Conservation (phyloP, 805 yeast genomes). For the Candida tammaniensis region DNA sequence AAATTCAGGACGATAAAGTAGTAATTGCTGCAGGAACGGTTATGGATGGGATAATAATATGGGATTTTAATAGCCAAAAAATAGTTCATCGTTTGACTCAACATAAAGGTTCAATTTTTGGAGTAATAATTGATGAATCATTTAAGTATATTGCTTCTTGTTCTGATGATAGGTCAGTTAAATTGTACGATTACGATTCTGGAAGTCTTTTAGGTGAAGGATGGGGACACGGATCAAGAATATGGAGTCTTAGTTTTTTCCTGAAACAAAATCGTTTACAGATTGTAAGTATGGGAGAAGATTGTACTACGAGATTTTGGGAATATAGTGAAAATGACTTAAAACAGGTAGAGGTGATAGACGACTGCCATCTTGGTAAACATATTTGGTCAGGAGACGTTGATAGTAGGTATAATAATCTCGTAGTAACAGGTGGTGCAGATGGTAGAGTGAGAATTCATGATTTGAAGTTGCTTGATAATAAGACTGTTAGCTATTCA, state of each 20-base stretch:
- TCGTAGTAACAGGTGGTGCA: conserved; percentile 87
- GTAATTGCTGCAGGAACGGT: conserved; percentile 89
- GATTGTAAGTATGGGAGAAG: conserved; percentile 77
- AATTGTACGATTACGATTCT: conserved; percentile 60
- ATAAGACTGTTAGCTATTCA: conserved; percentile 17
- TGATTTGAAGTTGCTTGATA: conserved; percentile 37
- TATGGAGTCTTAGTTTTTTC: conserved; percentile 75
- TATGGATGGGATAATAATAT: conserved; percentile 78
- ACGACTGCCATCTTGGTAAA: conserved; percentile 74
- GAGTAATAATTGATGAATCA: conserved; percentile 58
- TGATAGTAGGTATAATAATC: conserved; percentile 32
- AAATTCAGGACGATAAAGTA: conserved; percentile 40
- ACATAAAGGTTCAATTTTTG: conserved; percentile 92
- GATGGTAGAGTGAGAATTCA: conserved; percentile 79
- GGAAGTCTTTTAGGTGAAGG: conserved; percentile 71
- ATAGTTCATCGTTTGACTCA: conserved; percentile 58
- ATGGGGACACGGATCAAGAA: conserved; percentile 96
- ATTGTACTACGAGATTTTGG: conserved; percentile 84
- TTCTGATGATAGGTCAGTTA: conserved; percentile 91
- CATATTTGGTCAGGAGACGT: conserved; percentile 82
- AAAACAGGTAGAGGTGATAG: conserved; percentile 47
- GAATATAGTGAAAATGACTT: conserved; percentile 34
- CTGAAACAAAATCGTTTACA: conserved; percentile 17
- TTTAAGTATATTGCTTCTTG: conserved; percentile 69
- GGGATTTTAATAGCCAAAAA: conserved; percentile 53